Percentiles rank a stretch among this genome's conserved stretches.
These are phyloP conservation scores for Cryptomeria japonica DNA, from an alignment of 75 land plant genomes.

Conservation along the genomic window DNA sequence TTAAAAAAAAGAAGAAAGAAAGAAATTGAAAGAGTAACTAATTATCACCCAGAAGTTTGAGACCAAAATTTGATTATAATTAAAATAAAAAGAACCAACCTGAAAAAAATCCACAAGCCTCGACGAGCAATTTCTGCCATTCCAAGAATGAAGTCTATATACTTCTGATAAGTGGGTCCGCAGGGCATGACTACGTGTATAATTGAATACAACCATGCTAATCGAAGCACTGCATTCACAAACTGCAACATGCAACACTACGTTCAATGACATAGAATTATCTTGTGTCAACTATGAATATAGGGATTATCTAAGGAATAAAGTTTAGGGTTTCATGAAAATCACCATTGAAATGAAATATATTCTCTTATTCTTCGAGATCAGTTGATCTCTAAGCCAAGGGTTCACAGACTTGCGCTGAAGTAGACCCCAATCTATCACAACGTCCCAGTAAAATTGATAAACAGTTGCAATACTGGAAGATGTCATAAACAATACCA, in stretches of 20 bases:
- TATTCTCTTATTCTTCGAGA: slow-evolving; percentile 35
- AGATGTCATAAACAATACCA: slow-evolving; percentile 18
- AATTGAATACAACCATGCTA: slow-evolving; percentile 54
- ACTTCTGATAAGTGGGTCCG: slow-evolving; percentile 24
- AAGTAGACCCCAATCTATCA: slow-evolving; percentile 70
- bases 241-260: slow-evolving; percentile 27
- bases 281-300: too few species aligned
- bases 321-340: not conserved
- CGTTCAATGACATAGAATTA: not conserved
- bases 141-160: slow-evolving; percentile 16
- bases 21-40: too few species aligned
- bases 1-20: too few species aligned
- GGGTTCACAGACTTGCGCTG: slow-evolving; percentile 47
- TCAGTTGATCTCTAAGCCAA: slow-evolving; percentile 56
- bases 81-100: slow-evolving; percentile 9
- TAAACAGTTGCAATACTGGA: slow-evolving; percentile 39
- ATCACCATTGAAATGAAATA: slow-evolving; percentile 56
- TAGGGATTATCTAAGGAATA: not conserved
- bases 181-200: slow-evolving; percentile 8
- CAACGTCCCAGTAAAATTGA: slow-evolving; percentile 65
- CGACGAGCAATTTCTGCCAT: slow-evolving; percentile 39
- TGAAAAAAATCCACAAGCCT: slow-evolving; percentile 57
- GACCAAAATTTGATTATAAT: too few species aligned
- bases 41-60: too few species aligned
- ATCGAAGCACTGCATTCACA: slow-evolving; percentile 40